Conservation (phyloP, 345 rosid species). For the Mangifera indica region DNA sequence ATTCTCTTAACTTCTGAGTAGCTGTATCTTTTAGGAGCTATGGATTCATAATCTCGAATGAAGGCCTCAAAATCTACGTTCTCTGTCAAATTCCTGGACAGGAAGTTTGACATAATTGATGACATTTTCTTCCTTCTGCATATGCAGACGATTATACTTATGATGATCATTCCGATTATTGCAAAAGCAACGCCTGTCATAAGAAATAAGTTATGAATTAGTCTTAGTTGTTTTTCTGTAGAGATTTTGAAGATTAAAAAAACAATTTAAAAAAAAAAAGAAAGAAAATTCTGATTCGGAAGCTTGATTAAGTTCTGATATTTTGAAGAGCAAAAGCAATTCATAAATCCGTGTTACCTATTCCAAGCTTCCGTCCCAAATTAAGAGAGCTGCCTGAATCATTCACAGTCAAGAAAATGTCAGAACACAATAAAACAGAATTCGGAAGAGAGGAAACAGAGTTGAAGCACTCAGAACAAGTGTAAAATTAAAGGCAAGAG, state of each 20-base stretch:
- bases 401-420: background rate
- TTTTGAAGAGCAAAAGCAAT: background rate
- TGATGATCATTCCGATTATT: background rate
- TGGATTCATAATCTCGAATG: background rate
- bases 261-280: too few relatives aligned
- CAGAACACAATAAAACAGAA: background rate
- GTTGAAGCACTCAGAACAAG: background rate
- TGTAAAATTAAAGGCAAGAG: too few relatives aligned
- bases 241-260: too few relatives aligned
- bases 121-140: background rate
- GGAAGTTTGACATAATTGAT: background rate
- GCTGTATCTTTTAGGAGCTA: background rate
- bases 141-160: background rate
- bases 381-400: background rate
- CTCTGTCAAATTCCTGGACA: background rate
- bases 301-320: background rate
- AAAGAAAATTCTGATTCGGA: background rate
- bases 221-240: background rate
- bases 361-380: background rate
- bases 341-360: constrained; percentile 27
- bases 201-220: background rate
- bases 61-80: background rate
- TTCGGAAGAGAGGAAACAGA: constrained; percentile 9
- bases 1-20: background rate
- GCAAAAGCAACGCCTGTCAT: background rate